Evolutionary conservation across 2,329 filamentous ascomycete species (phyloP).

Genomic region (Bipolaris bicolor): DNA sequence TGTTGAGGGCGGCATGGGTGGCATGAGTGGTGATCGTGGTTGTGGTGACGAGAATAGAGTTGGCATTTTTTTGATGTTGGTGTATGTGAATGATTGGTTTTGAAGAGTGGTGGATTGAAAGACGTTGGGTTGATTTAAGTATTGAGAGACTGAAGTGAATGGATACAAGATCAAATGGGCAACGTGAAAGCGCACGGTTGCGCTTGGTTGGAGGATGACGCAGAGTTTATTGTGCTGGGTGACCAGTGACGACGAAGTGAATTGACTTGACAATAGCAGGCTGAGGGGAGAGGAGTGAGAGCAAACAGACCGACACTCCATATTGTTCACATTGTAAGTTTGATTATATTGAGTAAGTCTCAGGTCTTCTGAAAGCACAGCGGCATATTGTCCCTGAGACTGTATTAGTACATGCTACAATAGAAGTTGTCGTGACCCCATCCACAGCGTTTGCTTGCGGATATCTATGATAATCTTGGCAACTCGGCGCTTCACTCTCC

Average conservation of each 20-base stretch:
- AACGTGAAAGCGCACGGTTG: not conserved
- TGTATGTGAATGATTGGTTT: too few species aligned
- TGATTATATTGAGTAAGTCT: not conserved
- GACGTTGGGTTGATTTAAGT: not conserved
- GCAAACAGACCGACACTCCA: not conserved
- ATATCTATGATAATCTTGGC: too few species aligned
- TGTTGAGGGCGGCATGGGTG: not conserved
- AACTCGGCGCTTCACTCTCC: conserved; percentile 4
- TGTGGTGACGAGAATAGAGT: not conserved
- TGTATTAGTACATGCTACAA: not conserved
- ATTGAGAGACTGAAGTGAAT: not conserved
- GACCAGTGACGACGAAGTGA: not conserved
- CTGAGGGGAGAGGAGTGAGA: not conserved
- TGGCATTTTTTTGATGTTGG: not conserved
- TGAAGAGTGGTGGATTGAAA: not conserved
- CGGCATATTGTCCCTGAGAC: not conserved
- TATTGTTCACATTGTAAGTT: not conserved
- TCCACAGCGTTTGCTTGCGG: not conserved
- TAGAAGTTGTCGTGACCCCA: too few species aligned
- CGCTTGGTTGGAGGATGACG: not conserved
- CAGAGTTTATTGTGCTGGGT: conserved; percentile 1
- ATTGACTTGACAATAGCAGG: not conserved
- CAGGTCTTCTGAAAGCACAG: not conserved
- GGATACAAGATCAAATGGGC: not conserved
- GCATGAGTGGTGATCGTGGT: not conserved